phyloP scores from a whole-genome alignment of 2,329 filamentous ascomycete species.

The Rhinocladiella similis region DNA sequence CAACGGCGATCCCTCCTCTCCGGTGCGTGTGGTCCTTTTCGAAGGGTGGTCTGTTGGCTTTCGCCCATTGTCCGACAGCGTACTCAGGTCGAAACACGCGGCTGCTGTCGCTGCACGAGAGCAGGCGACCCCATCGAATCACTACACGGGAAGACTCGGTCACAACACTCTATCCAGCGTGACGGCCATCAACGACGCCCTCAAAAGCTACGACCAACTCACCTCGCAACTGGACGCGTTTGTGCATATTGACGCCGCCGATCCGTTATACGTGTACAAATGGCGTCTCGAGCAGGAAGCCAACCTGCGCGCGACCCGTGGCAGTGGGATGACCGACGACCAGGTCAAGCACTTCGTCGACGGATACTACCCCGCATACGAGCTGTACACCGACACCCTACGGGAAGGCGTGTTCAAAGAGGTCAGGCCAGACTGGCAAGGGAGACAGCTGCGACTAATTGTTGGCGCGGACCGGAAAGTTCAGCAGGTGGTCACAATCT shows the following conservation, averaged over 20 bases:
- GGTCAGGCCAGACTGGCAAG: slow-evolving; percentile 38
- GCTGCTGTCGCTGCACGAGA: slow-evolving; percentile 48
- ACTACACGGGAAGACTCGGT: slow-evolving; percentile 53
- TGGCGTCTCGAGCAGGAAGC: slow-evolving; percentile 84
- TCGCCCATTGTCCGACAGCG: slow-evolving; percentile 59
- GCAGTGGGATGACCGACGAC: slow-evolving; percentile 78
- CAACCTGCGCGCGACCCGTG: slow-evolving; percentile 64
- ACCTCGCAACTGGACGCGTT: slow-evolving; percentile 62
- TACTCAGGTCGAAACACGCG: slow-evolving; percentile 56
- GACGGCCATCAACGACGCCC: slow-evolving; percentile 58
- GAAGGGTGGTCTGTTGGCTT: slow-evolving; percentile 94
- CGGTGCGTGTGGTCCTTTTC: slow-evolving; percentile 68
- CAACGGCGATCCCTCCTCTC: slow-evolving; percentile 38
- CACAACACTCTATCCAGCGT: slow-evolving; percentile 58
- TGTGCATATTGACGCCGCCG: slow-evolving; percentile 70
- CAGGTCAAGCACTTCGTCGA: slow-evolving; percentile 76
- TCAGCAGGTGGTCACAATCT: slow-evolving; percentile 56
- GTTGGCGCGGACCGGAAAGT: slow-evolving; percentile 63
- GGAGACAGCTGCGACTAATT: slow-evolving; percentile 62
- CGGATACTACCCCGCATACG: slow-evolving; percentile 71
- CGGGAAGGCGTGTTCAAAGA: slow-evolving; percentile 57
- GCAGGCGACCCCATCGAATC: slow-evolving; percentile 33
- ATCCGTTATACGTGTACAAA: slow-evolving; percentile 74
- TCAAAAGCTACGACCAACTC: slow-evolving; percentile 60
- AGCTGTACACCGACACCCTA: slow-evolving; percentile 64